A percentile compares a stretch with the other conserved stretches of the same genome.
Conservation (phyloP, 129 eudicot species). For the Tagetes erecta region DNA sequence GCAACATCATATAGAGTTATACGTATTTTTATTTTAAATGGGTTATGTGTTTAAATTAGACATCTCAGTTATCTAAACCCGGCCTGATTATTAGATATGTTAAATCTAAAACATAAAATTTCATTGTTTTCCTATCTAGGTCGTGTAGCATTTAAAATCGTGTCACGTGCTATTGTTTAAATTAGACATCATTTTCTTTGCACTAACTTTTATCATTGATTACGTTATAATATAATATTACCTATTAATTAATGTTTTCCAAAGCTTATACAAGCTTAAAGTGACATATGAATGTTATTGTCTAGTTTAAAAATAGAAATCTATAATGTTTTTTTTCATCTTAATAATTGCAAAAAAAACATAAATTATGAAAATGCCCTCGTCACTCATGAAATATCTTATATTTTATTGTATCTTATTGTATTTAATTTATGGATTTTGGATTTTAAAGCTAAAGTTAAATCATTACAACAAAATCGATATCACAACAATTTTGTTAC, state of each 20-base stretch:
- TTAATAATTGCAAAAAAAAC: neutral
- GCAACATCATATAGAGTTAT: no score
- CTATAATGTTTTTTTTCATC: neutral
- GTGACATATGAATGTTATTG: neutral
- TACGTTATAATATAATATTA: neutral
- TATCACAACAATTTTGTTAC: constrained; percentile 3
- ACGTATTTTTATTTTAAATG: no score
- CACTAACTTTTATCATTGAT: neutral
- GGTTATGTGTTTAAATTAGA: no score
- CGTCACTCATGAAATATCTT: constrained; percentile 13
- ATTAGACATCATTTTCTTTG: no score
- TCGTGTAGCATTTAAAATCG: no score
- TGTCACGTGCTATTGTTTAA: no score
- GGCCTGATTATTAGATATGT: no score
- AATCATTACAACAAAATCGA: neutral
- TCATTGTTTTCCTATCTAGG: no score
- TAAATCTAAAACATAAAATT: no score
- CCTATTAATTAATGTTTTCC: no score
- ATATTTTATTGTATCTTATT: neutral
- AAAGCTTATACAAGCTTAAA: neutral
- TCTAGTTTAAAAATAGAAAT: neutral
- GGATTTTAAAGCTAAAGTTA: neutral
- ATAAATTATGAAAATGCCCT: neutral
- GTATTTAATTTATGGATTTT: neutral
- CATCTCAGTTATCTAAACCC: no score